phyloP scores from a whole-genome alignment of 2,329 filamentous ascomycete species.

The Neonectria faginata region DNA sequence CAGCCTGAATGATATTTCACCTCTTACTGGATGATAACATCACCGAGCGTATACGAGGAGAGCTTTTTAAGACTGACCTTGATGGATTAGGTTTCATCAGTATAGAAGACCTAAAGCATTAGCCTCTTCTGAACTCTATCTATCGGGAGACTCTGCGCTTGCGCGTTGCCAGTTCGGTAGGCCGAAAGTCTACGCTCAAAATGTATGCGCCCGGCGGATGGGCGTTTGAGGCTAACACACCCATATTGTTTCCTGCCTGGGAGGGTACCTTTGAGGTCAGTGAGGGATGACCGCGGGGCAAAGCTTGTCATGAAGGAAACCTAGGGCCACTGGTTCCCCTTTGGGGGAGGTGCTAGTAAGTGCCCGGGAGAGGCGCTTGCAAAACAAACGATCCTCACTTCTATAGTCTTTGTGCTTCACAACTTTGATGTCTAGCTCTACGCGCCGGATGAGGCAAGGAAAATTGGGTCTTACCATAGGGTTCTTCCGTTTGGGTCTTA shows the following conservation, averaged over 20 bases:
- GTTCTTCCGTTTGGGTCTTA: no score
- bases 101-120: not conserved
- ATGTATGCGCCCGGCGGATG: not conserved
- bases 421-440: no score
- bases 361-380: no score
- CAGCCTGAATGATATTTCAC: not conserved
- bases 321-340: conserved; percentile 6
- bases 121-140: not conserved
- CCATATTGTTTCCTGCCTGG: not conserved
- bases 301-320: not conserved
- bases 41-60: not conserved
- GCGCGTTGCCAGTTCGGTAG: not conserved
- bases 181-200: not conserved
- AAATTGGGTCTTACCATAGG: no score
- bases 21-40: not conserved
- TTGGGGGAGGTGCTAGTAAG: no score
- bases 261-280: not conserved
- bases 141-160: conserved; percentile 1
- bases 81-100: not conserved
- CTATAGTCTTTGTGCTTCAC: no score
- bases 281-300: not conserved
- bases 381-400: no score
- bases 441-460: no score
- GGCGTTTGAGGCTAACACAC: not conserved
- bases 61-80: not conserved